Conservation (phyloP, 1,284 basidiomycete genomes). For the Taiwanofungus camphoratus region DNA sequence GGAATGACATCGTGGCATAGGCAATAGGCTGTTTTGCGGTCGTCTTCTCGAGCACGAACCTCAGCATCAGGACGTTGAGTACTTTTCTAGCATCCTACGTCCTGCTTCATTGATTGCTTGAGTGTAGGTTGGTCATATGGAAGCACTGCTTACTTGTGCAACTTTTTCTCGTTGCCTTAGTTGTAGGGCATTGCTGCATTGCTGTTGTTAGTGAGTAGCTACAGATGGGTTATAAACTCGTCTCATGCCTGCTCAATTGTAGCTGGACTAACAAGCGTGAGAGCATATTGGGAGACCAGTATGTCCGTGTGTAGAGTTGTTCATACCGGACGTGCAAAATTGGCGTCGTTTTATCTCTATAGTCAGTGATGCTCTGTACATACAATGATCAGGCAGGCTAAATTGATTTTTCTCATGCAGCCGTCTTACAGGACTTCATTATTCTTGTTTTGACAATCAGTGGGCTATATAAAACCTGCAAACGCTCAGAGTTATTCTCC, state of each 20-base stretch:
- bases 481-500: neutral
- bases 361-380: constrained; percentile 8
- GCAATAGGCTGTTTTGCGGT: neutral
- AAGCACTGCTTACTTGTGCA: neutral
- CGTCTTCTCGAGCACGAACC: neutral
- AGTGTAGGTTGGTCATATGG: neutral
- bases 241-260: neutral
- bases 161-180: neutral
- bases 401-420: constrained; percentile 2
- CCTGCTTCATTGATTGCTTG: neutral
- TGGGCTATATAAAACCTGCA: neutral
- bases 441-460: constrained; percentile 11
- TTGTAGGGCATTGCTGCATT: neutral
- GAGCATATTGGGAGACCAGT: constrained; percentile 8
- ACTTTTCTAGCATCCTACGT: neutral
- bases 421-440: constrained; percentile 10
- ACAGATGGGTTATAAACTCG: neutral
- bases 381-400: too few species aligned
- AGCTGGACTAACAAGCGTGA: constrained; percentile 3
- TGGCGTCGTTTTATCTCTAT: constrained; percentile 12
- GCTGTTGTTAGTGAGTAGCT: neutral
- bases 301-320: too few species aligned
- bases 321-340: constrained; percentile 4
- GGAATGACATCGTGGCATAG: too few species aligned
- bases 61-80: constrained; percentile 3